phyloP scores from a whole-genome alignment of 2,329 filamentous ascomycete genomes.

The Diaporthe sp. region DNA sequence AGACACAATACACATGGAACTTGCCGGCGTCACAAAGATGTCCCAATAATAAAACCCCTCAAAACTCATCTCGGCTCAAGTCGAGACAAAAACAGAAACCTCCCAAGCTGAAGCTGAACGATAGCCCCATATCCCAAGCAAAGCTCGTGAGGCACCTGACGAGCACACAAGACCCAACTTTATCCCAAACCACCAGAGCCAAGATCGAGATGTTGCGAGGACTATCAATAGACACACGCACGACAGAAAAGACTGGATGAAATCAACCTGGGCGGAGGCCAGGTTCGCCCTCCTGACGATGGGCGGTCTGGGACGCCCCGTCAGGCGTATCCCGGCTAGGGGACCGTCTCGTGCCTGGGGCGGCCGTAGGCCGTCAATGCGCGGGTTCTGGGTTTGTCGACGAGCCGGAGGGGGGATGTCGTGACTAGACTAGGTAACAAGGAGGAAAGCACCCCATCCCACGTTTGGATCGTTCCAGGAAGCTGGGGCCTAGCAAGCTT shows the following conservation, averaged over 20 bases:
- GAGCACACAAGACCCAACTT: conserved; percentile 12
- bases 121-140: not conserved
- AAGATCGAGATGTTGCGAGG: conserved; percentile 2
- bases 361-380: conserved; percentile 3
- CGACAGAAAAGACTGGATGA: not conserved
- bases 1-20: not conserved
- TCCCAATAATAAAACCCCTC: not conserved
- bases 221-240: conserved; percentile 3
- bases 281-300: not conserved
- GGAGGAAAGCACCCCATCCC: too few species aligned
- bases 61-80: not conserved
- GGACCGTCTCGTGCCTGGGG: not conserved
- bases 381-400: not conserved
- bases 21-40: not conserved
- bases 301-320: not conserved
- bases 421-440: not conserved
- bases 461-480: not conserved
- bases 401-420: not conserved
- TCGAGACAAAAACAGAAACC: not conserved
- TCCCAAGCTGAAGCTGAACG: not conserved
- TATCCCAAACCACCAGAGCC: conserved; percentile 10
- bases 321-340: conserved; percentile 11
- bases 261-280: not conserved
- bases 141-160: conserved; percentile 2
- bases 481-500: not conserved